A percentile compares a stretch with the other conserved stretches of the same genome.
These are phyloP conservation scores for Sistotremastrum niveocremeum DNA, from an alignment of 768 basidiomycete genomes.

Conservation along the genomic window DNA sequence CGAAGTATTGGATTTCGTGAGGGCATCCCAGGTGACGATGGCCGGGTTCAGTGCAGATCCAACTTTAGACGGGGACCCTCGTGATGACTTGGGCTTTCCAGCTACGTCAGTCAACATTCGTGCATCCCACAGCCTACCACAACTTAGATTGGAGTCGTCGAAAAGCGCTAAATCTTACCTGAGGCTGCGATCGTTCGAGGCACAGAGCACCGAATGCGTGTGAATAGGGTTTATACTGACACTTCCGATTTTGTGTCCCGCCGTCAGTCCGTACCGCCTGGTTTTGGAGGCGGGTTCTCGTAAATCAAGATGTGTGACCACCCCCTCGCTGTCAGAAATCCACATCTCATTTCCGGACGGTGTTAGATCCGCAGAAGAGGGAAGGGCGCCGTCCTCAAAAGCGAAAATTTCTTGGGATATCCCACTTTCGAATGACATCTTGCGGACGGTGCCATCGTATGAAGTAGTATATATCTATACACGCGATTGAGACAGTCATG, in stretches of 20 bases:
- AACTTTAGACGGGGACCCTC: constrained; percentile 14
- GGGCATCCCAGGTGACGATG: constrained; percentile 23
- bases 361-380: constrained; percentile 58
- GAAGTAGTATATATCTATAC: constrained; percentile 64
- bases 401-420: constrained; percentile 58
- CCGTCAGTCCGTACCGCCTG: constrained; percentile 48
- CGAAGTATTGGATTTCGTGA: constrained; percentile 38
- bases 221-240: constrained; percentile 66
- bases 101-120: constrained; percentile 44
- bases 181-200: constrained; percentile 58
- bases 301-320: constrained; percentile 63
- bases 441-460: constrained; percentile 70
- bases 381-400: constrained; percentile 38
- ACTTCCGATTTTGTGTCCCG: constrained; percentile 59
- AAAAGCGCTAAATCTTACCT: constrained; percentile 33
- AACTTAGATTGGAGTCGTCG: background rate
- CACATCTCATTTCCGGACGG: constrained; percentile 69
- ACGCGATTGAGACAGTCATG: constrained; percentile 2
- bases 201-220: constrained; percentile 53
- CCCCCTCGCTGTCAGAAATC: constrained; percentile 64
- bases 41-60: background rate
- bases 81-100: background rate
- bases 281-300: constrained; percentile 43
- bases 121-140: constrained; percentile 62
- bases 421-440: constrained; percentile 58